Base-by-base conservation (phyloP, 768 basidiomycete species). In the Lactifluus echinatus region DNA sequence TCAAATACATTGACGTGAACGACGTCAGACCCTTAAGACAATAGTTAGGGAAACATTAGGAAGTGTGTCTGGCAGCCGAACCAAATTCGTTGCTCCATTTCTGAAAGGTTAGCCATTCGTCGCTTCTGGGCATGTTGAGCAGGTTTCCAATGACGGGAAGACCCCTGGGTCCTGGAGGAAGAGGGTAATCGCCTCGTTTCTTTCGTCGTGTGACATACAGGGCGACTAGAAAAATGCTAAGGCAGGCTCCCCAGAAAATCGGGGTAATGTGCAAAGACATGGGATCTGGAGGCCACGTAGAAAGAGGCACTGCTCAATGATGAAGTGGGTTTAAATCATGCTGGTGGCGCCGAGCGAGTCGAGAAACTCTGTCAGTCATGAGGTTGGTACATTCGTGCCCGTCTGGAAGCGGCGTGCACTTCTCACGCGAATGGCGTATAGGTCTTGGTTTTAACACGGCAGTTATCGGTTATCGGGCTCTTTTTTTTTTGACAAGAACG, bases 131-230 rank as follows among this genome's bases (percentile, higher is more conserved):
- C 47, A 56, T 50, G 28, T 50, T 47, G 15, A 56, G 46, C 28
- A 56, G n/a, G 47, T 56, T 56, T 28, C 55, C 55, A 17, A 56
- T 50, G 21, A 56, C 34, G 3, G 55, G 55, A 8, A 36, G 2
- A 19, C 55, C 47, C 39, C 44, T 48, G 21, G 55, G 55, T 8
- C 55, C 55, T 12, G 55, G 55, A n/a, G 53, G 53, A 21, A 44
- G 43, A 15, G 40, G 52, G 29, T n/a, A 19, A 5, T 24, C 8
- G 8, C 19, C 17, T 2, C 28, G 46, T n/a, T 15, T 39, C 45
- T 33, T 53, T 10, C 43, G 40, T 45, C 43, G 52, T 14, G 11
- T 24, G 31, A 53, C 8, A 23, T 44, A 53, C 19, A 34, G 15
- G 33, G 23, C 33, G 15, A 45, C 29, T 12, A 53, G 43, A 45